Conservation (phyloP, 768 basidiomycete species). For the Boletus sp. region DNA sequence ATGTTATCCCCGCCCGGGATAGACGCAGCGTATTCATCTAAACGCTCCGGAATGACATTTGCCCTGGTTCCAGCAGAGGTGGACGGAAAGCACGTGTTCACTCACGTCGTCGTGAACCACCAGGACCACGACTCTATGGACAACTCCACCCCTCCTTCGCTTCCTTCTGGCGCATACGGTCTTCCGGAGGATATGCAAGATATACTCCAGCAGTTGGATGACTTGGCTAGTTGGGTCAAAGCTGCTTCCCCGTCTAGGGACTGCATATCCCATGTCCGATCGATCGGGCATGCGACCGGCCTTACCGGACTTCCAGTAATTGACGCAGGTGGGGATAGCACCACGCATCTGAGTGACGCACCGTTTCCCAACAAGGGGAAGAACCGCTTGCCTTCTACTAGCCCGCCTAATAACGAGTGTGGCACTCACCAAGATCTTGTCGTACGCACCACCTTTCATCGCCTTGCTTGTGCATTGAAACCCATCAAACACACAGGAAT, state of each 20-base stretch:
- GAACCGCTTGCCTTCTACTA: slow-evolving; percentile 12
- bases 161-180: slow-evolving; percentile 6
- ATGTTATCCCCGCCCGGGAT: neutral
- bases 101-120: slow-evolving; percentile 14
- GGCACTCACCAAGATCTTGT: neutral
- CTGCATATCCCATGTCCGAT: neutral
- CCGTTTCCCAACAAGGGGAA: slow-evolving; percentile 21
- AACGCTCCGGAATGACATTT: slow-evolving; percentile 19
- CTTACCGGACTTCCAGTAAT: neutral
- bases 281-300: neutral
- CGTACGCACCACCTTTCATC: slow-evolving; percentile 11
- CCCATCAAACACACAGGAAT: slow-evolving; percentile 12
- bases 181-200: slow-evolving; percentile 30
- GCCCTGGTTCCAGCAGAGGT: slow-evolving; percentile 14
- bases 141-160: neutral
- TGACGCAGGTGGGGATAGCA: neutral
- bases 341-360: neutral
- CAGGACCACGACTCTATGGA: neutral
- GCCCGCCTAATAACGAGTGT: neutral
- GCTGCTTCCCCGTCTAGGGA: slow-evolving; percentile 17
- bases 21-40: slow-evolving; percentile 10
- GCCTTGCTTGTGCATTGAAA: neutral
- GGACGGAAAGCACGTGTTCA: slow-evolving; percentile 13
- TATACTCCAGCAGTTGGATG: slow-evolving; percentile 26
- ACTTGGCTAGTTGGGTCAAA: slow-evolving; percentile 28